Evolutionary conservation across 441 rosid genomes (phyloP).

Genomic region (Dalechampia spathulata): DNA sequence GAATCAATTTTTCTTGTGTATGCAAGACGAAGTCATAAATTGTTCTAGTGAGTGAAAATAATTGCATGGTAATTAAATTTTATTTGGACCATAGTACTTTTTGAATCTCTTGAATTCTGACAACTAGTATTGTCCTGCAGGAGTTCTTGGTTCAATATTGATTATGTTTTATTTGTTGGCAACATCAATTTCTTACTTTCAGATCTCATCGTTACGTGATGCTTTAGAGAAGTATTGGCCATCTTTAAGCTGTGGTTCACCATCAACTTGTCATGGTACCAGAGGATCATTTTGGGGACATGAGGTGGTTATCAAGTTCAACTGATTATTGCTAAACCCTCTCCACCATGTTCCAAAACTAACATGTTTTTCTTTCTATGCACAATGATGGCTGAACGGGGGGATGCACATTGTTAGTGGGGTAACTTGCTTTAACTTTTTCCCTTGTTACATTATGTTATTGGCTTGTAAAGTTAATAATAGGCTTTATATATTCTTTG

Average conservation of each 20-base stretch:
- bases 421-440: constrained; percentile 48
- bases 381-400: constrained; percentile 27
- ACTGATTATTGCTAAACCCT: not conserved
- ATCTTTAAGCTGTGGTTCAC: constrained; percentile 56
- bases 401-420: constrained; percentile 55
- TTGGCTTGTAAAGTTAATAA: too few species aligned
- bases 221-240: constrained; percentile 81
- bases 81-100: too few species aligned
- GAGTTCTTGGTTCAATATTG: not conserved
- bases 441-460: constrained; percentile 7
- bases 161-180: not conserved
- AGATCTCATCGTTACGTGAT: constrained; percentile 62
- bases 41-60: too few species aligned
- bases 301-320: constrained; percentile 43
- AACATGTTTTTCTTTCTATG: constrained; percentile 24
- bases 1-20: too few species aligned
- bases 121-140: not conserved
- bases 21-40: too few species aligned
- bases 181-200: constrained; percentile 17
- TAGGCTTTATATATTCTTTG: not conserved
- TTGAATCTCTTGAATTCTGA: too few species aligned
- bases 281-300: constrained; percentile 92
- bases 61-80: too few species aligned
- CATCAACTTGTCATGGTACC: constrained; percentile 69
- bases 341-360: constrained; percentile 22